Conservation (phyloP, 768 basidiomycete species). For the Lentinula lateritia region DNA sequence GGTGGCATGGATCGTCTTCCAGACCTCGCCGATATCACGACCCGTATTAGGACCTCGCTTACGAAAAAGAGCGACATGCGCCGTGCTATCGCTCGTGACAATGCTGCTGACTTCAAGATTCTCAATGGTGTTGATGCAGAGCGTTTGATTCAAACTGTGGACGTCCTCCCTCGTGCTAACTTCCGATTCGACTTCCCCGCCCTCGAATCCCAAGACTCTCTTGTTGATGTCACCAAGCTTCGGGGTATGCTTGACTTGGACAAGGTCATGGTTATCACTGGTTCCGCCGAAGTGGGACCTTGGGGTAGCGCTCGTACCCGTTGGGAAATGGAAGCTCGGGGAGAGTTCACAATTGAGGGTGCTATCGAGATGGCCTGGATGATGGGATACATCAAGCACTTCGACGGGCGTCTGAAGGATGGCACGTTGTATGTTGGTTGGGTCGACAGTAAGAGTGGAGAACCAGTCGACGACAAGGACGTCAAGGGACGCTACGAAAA, state of each 20-base stretch:
- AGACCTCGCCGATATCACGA: slow-evolving; percentile 89
- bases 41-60: slow-evolving; percentile 76
- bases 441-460: slow-evolving; percentile 91
- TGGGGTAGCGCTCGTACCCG: slow-evolving; percentile 98
- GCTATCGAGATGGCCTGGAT: slow-evolving; percentile 99
- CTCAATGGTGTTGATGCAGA: slow-evolving; percentile 90
- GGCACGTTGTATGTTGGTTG: slow-evolving; percentile 94
- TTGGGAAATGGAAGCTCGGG: slow-evolving; percentile 99
- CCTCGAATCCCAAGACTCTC: slow-evolving; percentile 65
- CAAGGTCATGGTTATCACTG: slow-evolving; percentile 93
- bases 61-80: slow-evolving; percentile 88
- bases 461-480: slow-evolving; percentile 98
- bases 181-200: slow-evolving; percentile 94
- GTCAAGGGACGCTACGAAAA: slow-evolving; percentile 91
- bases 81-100: slow-evolving; percentile 89
- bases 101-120: slow-evolving; percentile 91
- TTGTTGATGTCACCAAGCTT: slow-evolving; percentile 71
- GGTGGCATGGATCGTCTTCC: slow-evolving; percentile 98
- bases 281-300: slow-evolving; percentile 95
- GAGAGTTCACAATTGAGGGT: slow-evolving; percentile 96
- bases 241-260: slow-evolving; percentile 92
- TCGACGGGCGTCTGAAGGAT: slow-evolving; percentile 93
- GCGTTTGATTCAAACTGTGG: slow-evolving; percentile 84
- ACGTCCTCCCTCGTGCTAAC: slow-evolving; percentile 95
- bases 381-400: slow-evolving; percentile 98